Base-by-base conservation (phyloP, 495 filamentous ascomycete genomes). In the Xylaria scruposa region DNA sequence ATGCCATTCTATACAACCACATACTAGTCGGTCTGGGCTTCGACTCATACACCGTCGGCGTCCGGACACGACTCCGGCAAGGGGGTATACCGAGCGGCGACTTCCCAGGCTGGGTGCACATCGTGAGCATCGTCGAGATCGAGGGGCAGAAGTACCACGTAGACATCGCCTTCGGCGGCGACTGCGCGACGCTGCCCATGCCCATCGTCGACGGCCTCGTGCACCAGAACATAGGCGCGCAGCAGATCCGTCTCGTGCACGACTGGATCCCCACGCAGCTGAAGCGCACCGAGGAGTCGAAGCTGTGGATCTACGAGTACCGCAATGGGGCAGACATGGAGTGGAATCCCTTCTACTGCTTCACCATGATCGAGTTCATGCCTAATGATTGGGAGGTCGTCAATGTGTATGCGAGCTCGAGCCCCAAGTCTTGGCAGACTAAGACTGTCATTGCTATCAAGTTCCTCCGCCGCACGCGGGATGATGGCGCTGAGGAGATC, bases 271-370 rank as follows among this genome's bases (percentile, higher is more conserved):
- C 80, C 0, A 78, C 82, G 31, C 85, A 88, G 75, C 79, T 74
- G 13, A 79, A 82, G 75, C 78, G 66, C 54, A 77, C 42, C 72
- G 78, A 56, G 4, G 78, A 76, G 60, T 82, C 86, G 33, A 84
- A 85, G 67, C 75, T 88, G 33, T 93, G 90, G 91, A 83, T 92
- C 44, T 91, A 89, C 69, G 85, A 93, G 81, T 86, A 87, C 75
- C 83, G 87, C 0, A 85, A 88, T 70, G 72, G 78, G 10, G 49
- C 75, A 0, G 78, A 79, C 1, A 74, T 77, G 59, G 78, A 81
- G 42, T 94, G 90, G 88, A 80, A 85, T 58, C 78, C 83, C 0
- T 85, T 85, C 64, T 93, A 92, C 71, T 82, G 82, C 58, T 93
- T 93, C 76, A 80, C 82, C 3, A 85, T 89, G 71, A 71, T 87